Evolutionary conservation across 371 early-diverging fungal species (phyloP), one percentile per base, ranked within the genome.

Genomic region (Umbelopsis sp.): DNA sequence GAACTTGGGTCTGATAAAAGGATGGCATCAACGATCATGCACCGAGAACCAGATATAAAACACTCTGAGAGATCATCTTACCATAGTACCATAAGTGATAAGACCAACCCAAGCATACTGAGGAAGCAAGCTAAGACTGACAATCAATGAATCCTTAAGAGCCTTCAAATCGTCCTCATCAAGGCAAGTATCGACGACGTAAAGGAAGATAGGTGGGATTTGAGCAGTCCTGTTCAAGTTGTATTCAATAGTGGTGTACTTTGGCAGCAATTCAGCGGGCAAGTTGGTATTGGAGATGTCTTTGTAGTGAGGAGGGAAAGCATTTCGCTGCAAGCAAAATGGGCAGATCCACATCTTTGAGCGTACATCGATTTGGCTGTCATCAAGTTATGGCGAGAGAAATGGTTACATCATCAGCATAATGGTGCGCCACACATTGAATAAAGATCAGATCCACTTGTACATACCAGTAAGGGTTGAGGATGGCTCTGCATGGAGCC

Each of bases 1-100:
- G 98, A 32, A 99, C 91, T 83, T 95, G 93, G 64, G 93, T 86
- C 94, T 94, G 76, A 25, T 32, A 52, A 65, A 52, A 20, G 5
- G 29, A 37, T 16, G 24, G n/a, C 29, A 29, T 44, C 6, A 63
- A 25, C 18, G 24, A 35, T 46, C 12, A 50, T 37, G 16, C 22
- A 44, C 10, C 41, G 24, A 12, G 29, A n/a, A 16, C 11, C 52
- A 4, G 5, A 11, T 29, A 57, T 32, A 35, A 29, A 24, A 35
- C 3, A 29, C 29, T 22, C 22, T 7, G 37, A 4, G 16, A 18
- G 65, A 9, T 45, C 38, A 10, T 10, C 71, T 69, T 88, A 99
- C 97, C 97, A 99, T 99, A 9, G 99, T 99, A 32, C 99, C 99
- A 80, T 87, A 99, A 48, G 97, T 97, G 51, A 99, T 93, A 72